Conservation (phyloP, 176 grass and related monocot genomes). For the Zizania latifolia region DNA sequence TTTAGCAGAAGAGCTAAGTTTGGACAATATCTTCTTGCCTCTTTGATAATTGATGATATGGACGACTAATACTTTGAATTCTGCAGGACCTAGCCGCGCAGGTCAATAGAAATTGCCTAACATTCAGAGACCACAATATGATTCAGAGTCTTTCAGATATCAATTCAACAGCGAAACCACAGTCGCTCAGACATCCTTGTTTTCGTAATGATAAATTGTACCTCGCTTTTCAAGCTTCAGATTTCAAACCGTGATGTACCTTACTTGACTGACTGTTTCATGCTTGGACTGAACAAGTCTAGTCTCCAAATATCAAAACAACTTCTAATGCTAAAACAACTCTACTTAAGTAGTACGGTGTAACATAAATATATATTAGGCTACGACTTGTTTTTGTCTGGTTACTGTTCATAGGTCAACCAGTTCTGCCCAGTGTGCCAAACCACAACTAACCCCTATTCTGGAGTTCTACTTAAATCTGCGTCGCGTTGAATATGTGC, state of each 20-base stretch:
- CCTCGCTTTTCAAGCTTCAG: not conserved
- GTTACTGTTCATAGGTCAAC: not conserved
- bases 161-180: not conserved
- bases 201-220: constrained; percentile 14
- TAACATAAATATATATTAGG: not conserved
- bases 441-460: not conserved
- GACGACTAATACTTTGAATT: not conserved
- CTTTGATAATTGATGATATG: constrained; percentile 16
- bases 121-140: not conserved
- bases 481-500: not conserved
- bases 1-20: not conserved
- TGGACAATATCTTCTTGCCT: not conserved
- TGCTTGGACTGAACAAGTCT: not conserved
- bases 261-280: not conserved
- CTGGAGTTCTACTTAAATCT: not conserved
- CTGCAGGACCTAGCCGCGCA: not conserved
- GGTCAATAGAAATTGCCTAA: constrained; percentile 12
- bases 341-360: not conserved
- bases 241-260: not conserved
- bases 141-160: not conserved
- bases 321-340: no score
- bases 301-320: no score
- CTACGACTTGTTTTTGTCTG: not conserved
- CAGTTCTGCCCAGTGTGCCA: not conserved
- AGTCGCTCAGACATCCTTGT: not conserved